Evolutionary conservation across 371 early-diverging fungal species (phyloP).

Genomic region (Actinomortierella wolfii): DNA sequence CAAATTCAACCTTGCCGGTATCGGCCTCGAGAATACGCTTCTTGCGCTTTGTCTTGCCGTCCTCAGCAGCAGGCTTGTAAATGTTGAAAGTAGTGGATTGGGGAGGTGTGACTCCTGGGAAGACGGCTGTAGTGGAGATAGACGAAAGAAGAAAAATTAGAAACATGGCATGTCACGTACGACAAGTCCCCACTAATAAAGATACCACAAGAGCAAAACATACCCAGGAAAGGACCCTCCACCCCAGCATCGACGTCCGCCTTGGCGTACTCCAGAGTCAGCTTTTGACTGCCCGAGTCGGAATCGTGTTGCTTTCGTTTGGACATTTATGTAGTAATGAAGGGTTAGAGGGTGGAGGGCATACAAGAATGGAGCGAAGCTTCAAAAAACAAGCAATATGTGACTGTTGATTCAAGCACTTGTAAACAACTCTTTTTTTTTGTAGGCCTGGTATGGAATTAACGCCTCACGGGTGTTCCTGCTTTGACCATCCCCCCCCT

Average conservation of each 20-base stretch:
- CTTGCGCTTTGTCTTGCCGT: constrained; percentile 45
- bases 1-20: constrained; percentile 75
- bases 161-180: not conserved
- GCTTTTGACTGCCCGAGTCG: constrained; percentile 2
- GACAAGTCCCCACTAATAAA: not conserved
- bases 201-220: not conserved
- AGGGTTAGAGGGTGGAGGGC: no score
- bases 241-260: constrained; percentile 30
- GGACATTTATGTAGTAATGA: no score
- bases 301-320: no score
- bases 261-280: constrained; percentile 28
- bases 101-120: constrained; percentile 50
- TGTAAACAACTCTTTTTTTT: no score
- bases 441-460: no score
- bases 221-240: constrained; percentile 44
- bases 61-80: constrained; percentile 45
- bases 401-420: no score
- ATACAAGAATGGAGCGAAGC: no score
- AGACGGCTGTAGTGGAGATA: constrained; percentile 33
- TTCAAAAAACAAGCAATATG: no score
- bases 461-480: no score
- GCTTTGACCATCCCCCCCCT: no score
- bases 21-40: constrained; percentile 63
- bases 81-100: constrained; percentile 46
- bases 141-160: not conserved